Evolutionary conservation across 345 rosid genomes (phyloP).

Genomic region (Citrus sinensis): DVS_A1.0 CM039161.1:23726001-23726500

Average conservation of each 20-base stretch:
- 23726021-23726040: background rate
- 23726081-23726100: background rate
- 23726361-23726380: no score
- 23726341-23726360: no score
- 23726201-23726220: background rate
- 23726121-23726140: background rate
- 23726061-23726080: background rate
- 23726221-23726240: background rate
- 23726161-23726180: constrained; percentile 8
- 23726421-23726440: no score
- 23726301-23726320: no score
- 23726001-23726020: background rate
- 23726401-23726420: no score
- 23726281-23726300: background rate
- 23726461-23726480: no score
- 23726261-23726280: background rate
- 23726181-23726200: background rate
- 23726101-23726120: background rate
- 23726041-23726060: background rate
- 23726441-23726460: no score
- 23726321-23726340: no score
- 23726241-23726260: background rate
- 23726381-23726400: no score
- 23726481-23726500: no score
- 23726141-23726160: background rate